Evolutionary conservation across 2,329 filamentous ascomycete genomes (phyloP).

Genomic region (Xylariaceae sp.): DNA sequence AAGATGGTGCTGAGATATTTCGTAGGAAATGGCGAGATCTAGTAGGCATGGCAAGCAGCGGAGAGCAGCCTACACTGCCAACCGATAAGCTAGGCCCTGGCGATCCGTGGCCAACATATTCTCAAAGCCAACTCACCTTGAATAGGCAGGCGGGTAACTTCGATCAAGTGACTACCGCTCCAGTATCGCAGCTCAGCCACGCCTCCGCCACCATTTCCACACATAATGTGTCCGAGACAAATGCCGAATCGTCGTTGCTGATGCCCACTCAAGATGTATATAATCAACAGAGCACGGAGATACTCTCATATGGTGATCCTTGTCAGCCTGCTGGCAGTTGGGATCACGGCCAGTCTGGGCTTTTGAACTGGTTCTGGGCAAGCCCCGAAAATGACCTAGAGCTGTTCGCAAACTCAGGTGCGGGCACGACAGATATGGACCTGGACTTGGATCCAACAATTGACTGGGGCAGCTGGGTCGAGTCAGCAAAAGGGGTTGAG

Average conservation of each 20-base stretch:
- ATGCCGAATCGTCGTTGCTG: neutral
- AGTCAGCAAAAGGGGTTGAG: slow-evolving; percentile 33
- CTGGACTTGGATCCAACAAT: slow-evolving; percentile 32
- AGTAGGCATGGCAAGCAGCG: slow-evolving; percentile 9
- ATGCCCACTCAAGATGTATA: neutral
- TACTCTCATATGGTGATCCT: slow-evolving; percentile 1
- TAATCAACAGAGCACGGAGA: neutral
- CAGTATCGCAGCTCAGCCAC: neutral
- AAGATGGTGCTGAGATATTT: slow-evolving; percentile 24
- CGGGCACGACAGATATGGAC: slow-evolving; percentile 22
- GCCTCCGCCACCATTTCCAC: neutral
- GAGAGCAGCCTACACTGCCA: neutral
- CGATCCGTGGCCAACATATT: neutral
- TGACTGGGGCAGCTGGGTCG: slow-evolving; percentile 38
- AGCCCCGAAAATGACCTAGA: slow-evolving; percentile 27
- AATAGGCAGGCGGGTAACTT: neutral
- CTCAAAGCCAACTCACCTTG: neutral
- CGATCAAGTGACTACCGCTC: neutral
- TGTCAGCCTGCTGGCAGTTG: slow-evolving; percentile 2
- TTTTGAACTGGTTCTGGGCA: slow-evolving; percentile 35
- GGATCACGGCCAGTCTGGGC: slow-evolving; percentile 11
- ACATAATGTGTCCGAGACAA: neutral
- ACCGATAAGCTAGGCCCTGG: neutral
- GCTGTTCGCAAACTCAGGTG: slow-evolving; percentile 21
- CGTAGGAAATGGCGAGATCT: slow-evolving; percentile 35